Evolutionary conservation across 805 yeast genomes (phyloP).

Genomic region (Maudiozyma saulgeensis): DNA sequence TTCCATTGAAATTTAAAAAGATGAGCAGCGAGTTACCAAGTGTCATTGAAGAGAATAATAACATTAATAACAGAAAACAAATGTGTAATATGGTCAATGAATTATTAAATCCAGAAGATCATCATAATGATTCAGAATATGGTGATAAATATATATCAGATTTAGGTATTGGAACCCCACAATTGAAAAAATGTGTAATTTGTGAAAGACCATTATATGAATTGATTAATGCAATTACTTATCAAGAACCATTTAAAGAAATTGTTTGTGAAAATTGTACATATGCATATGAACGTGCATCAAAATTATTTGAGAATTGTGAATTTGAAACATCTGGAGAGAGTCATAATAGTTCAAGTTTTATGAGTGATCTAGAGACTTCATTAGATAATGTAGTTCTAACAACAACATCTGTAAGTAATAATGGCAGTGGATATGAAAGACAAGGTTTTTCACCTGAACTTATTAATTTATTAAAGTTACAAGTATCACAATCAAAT

Average conservation of each 20-base stretch:
- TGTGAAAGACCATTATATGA: constrained; percentile 67
- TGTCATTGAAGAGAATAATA: constrained; percentile 4
- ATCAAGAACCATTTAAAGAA: constrained; percentile 32
- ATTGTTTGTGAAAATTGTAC: constrained; percentile 58
- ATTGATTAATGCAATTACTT: constrained; percentile 17
- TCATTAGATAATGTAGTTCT: constrained; percentile 6
- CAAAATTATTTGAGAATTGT: constrained; percentile 31
- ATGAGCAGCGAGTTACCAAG: constrained; percentile 2
- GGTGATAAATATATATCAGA: constrained; percentile 18
- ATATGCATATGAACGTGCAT: constrained; percentile 43
- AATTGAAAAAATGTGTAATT: constrained; percentile 43
- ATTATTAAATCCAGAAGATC: constrained; percentile 9
- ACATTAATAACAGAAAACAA: not conserved
- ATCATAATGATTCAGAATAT: not conserved
- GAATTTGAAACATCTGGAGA: constrained; percentile 30
- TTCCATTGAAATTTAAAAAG: constrained; percentile 19
- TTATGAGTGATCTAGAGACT: constrained; percentile 5
- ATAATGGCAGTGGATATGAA: not conserved
- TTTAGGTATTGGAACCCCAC: constrained; percentile 8
- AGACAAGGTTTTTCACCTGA: constrained; percentile 17
- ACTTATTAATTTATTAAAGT: constrained; percentile 25
- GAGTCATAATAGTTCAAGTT: constrained; percentile 6
- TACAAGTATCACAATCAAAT: constrained; percentile 13
- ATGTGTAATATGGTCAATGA: constrained; percentile 12
- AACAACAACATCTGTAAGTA: not conserved